phyloP scores from a whole-genome alignment of 805 yeast species.

The Cyberlindnera amylophila region DNA sequence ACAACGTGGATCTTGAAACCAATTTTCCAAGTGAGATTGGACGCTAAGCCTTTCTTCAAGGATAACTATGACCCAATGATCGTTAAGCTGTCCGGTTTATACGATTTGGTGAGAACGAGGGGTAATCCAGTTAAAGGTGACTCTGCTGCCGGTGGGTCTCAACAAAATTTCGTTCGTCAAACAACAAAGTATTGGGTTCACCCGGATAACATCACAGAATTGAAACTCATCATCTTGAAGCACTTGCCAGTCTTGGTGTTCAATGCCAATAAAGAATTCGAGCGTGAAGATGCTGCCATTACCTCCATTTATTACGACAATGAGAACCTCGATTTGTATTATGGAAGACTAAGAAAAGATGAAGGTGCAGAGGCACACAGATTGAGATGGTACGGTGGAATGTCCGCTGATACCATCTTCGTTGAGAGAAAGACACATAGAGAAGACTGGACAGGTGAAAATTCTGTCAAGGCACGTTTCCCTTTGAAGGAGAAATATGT shows the following conservation, averaged over 20 bases:
- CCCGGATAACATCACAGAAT: slow-evolving; percentile 95
- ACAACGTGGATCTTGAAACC: slow-evolving; percentile 82
- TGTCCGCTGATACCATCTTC: slow-evolving; percentile 86
- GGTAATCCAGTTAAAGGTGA: slow-evolving; percentile 96
- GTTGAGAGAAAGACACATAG: slow-evolving; percentile 98
- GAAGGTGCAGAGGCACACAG: slow-evolving; percentile 99
- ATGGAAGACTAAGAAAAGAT: slow-evolving; percentile 90
- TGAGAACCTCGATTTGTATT: slow-evolving; percentile 81
- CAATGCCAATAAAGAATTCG: slow-evolving; percentile 94
- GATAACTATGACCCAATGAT: slow-evolving; percentile 89
- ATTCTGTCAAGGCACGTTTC: slow-evolving; percentile 97
- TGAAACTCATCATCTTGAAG: slow-evolving; percentile 86
- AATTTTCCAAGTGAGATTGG: slow-evolving; percentile 86
- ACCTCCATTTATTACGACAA: slow-evolving; percentile 96
- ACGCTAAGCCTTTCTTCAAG: slow-evolving; percentile 92
- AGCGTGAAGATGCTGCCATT: slow-evolving; percentile 90
- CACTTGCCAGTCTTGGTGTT: slow-evolving; percentile 96
- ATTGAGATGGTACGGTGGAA: slow-evolving; percentile 98
- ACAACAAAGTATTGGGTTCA: slow-evolving; percentile 99
- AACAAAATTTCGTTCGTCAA: slow-evolving; percentile 97
- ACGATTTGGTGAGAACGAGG: slow-evolving; percentile 90
- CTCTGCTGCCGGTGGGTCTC: slow-evolving; percentile 96
- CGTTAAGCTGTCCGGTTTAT: slow-evolving; percentile 82
- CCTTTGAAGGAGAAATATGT: slow-evolving; percentile 87
- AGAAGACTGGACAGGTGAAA: slow-evolving; percentile 99